Conservation (phyloP, 495 filamentous ascomycete genomes). For the Penicillium pancosmium region DNA sequence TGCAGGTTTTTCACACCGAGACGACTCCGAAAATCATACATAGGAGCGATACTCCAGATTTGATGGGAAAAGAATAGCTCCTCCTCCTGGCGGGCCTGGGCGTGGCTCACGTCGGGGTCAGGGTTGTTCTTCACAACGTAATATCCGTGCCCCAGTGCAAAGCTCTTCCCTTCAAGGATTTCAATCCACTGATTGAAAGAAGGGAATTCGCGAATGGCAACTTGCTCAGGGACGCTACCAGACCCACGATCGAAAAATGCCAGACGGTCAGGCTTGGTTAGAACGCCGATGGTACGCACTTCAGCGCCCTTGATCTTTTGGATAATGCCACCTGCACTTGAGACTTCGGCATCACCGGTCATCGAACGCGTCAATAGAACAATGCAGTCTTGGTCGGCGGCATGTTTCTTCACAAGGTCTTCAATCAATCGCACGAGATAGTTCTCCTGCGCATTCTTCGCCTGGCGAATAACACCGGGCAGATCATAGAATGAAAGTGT, state of each 20-base stretch:
- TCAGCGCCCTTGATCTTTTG: slow-evolving; percentile 56
- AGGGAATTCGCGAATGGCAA: slow-evolving; percentile 45
- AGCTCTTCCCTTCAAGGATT: slow-evolving; percentile 58
- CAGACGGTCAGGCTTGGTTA: slow-evolving; percentile 76
- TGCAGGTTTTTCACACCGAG: slow-evolving; percentile 63
- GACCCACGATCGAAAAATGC: no score
- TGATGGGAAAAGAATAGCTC: slow-evolving; percentile 56
- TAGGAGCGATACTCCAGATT: slow-evolving; percentile 47
- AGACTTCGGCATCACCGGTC: slow-evolving; percentile 72
- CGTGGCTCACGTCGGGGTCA: slow-evolving; percentile 50
- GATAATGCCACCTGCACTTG: slow-evolving; percentile 66
- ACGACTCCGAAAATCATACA: slow-evolving; percentile 49
- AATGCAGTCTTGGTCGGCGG: slow-evolving; percentile 64
- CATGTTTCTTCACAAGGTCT: slow-evolving; percentile 68
- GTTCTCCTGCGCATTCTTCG: slow-evolving; percentile 59
- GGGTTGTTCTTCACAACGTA: slow-evolving; percentile 67
- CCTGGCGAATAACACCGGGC: slow-evolving; percentile 74
- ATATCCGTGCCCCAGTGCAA: slow-evolving; percentile 63
- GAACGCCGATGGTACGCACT: slow-evolving; percentile 68
- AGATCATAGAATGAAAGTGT: slow-evolving; percentile 80
- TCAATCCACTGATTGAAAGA: slow-evolving; percentile 55
- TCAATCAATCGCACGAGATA: slow-evolving; percentile 69
- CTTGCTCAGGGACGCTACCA: not conserved
- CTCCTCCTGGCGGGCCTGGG: slow-evolving; percentile 59
- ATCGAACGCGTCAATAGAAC: slow-evolving; percentile 76